Evolutionary conservation across 495 filamentous ascomycete genomes (phyloP).

Genomic region (Penicillium coffeae): DNA sequence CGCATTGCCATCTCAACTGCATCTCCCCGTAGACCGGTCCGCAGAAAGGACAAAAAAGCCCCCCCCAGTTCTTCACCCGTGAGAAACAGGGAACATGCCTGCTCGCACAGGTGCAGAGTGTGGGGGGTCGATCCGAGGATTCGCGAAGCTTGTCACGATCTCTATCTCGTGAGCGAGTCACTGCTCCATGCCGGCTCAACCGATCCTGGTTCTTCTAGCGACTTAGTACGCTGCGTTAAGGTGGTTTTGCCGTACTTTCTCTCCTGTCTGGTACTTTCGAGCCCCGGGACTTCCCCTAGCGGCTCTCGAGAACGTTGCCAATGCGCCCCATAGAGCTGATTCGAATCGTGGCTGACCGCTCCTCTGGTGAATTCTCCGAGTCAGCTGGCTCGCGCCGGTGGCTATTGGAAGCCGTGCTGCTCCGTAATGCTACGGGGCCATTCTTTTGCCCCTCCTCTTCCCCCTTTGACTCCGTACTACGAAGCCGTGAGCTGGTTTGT

Average conservation of each 20-base stretch:
- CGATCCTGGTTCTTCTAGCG: background rate
- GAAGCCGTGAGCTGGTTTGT: background rate
- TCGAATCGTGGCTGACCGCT: conserved; percentile 25
- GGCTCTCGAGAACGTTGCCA: background rate
- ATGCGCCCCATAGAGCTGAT: conserved; percentile 8
- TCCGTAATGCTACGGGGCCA: background rate
- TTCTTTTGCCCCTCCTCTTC: background rate
- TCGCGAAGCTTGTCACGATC: conserved; percentile 29
- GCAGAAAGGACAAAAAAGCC: conserved; percentile 8
- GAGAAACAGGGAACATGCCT: conserved; percentile 21
- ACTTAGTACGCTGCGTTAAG: background rate
- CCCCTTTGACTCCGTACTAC: no score
- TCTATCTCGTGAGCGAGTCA: no score
- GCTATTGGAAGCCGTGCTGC: background rate
- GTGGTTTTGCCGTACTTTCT: background rate
- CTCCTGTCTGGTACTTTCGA: background rate
- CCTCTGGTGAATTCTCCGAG: conserved; percentile 10
- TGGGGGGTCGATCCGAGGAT: conserved; percentile 23
- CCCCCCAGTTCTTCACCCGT: conserved; percentile 9
- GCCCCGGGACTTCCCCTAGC: background rate
- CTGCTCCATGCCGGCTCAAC: background rate
- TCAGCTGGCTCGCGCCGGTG: conserved; percentile 2
- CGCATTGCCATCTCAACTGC: conserved; percentile 9
- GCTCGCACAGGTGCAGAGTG: conserved; percentile 13
- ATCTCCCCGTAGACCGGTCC: conserved; percentile 14